phyloP scores from a whole-genome alignment of 179 eudicot genomes.

The Vitellaria paradoxa region DNA sequence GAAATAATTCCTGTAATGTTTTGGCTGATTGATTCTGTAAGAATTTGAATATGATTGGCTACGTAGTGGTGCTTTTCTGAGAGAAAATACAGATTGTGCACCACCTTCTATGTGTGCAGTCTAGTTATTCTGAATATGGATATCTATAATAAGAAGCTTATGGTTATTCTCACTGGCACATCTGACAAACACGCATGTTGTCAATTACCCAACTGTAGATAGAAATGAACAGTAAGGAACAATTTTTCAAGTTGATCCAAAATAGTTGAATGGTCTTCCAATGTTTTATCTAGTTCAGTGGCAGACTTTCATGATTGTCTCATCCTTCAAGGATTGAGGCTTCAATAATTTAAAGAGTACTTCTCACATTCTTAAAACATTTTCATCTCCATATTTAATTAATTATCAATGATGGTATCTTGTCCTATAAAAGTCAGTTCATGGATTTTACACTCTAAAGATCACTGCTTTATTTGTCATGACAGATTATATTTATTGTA shows the following conservation, averaged over 20 bases:
- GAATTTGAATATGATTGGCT: not conserved
- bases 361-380: too few species aligned
- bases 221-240: not conserved
- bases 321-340: too few species aligned
- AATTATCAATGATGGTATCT: too few species aligned
- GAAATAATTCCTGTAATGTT: not conserved
- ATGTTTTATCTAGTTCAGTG: too few species aligned
- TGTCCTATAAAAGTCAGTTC: too few species aligned
- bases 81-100: not conserved
- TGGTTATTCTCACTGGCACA: not conserved
- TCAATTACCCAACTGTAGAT: not conserved
- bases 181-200: not conserved
- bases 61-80: not conserved
- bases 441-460: too few species aligned
- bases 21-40: not conserved
- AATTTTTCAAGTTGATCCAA: not conserved
- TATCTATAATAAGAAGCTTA: not conserved
- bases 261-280: not conserved
- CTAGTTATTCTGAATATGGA: too few species aligned
- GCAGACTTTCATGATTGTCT: too few species aligned
- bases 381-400: too few species aligned
- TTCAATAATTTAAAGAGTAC: too few species aligned
- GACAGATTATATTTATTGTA: too few species aligned
- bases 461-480: too few species aligned
- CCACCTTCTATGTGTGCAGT: not conserved